Evolutionary conservation across 2,329 filamentous ascomycete genomes (phyloP).

Genomic region (Plectosphaerella sp.): DNA sequence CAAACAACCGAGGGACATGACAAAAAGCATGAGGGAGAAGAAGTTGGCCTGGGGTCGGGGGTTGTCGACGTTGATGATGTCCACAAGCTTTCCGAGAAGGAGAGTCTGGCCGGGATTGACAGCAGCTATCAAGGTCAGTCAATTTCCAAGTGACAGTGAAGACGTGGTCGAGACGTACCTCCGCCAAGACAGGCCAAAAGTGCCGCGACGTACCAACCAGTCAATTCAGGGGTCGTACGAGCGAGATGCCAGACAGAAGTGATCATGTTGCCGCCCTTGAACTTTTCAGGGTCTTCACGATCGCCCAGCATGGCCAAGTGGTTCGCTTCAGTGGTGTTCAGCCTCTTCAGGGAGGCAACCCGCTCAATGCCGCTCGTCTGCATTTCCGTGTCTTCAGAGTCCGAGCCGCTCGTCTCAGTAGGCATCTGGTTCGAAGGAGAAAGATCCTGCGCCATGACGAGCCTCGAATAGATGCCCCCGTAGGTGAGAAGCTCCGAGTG

Average conservation of each 20-base stretch:
- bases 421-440: background rate
- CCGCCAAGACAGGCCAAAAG: background rate
- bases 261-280: background rate
- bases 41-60: conserved; percentile 31
- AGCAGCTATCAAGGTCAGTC: conserved; percentile 17
- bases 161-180: conserved; percentile 5
- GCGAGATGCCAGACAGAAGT: background rate
- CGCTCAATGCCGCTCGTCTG: background rate
- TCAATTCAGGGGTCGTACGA: background rate
- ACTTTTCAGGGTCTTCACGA: conserved; percentile 6
- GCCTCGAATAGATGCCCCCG: conserved; percentile 11
- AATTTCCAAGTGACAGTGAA: background rate
- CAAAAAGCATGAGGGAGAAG: conserved; percentile 22
- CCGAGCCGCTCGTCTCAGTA: background rate
- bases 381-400: background rate
- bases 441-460: conserved; percentile 16
- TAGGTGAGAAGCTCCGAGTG: conserved; percentile 10
- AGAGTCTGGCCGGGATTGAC: conserved; percentile 37
- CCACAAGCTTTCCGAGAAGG: conserved; percentile 31
- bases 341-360: background rate
- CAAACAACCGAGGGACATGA: conserved; percentile 16
- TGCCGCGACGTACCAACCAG: background rate
- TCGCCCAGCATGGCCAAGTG: conserved; percentile 1
- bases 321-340: background rate
- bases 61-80: conserved; percentile 18